These are phyloP conservation scores for Fusarium piperis DNA, from an alignment of 2,329 filamentous ascomycete genomes.

Conservation along the genomic window DNA sequence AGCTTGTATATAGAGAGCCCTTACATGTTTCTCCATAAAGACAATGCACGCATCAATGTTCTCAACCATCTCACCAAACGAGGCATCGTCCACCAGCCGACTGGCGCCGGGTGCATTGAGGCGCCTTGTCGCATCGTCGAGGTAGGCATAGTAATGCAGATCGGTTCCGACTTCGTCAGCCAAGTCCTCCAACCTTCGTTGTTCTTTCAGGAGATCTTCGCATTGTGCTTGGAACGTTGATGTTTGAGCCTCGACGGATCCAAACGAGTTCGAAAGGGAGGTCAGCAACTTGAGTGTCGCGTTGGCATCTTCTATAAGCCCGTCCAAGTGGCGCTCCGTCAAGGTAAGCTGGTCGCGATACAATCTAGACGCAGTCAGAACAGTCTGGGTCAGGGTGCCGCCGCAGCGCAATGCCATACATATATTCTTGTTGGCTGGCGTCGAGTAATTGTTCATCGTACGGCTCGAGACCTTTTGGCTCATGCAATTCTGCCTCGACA, in stretches of 20 bases:
- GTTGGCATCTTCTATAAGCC: constrained; percentile 80
- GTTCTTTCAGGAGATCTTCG: constrained; percentile 84
- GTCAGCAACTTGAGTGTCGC: constrained; percentile 80
- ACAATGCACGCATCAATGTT: constrained; percentile 90
- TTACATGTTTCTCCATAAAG: constrained; percentile 89
- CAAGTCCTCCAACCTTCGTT: constrained; percentile 79
- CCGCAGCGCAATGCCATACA: constrained; percentile 61
- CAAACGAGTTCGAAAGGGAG: constrained; percentile 85
- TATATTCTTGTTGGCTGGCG: constrained; percentile 85
- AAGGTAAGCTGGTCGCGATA: constrained; percentile 85
- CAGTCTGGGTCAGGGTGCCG: not conserved
- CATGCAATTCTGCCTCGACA: constrained; percentile 35
- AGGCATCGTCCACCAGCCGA: constrained; percentile 82
- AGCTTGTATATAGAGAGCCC: constrained; percentile 40
- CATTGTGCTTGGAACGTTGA: constrained; percentile 94
- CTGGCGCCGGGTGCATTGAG: constrained; percentile 93
- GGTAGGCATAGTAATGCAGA: constrained; percentile 92
- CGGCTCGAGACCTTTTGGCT: constrained; percentile 30
- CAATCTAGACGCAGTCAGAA: constrained; percentile 59
- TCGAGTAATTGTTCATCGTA: constrained; percentile 77
- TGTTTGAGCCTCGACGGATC: constrained; percentile 87
- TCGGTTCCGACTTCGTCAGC: constrained; percentile 89
- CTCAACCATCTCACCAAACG: constrained; percentile 87
- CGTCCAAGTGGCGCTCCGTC: constrained; percentile 83
- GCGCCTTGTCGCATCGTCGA: constrained; percentile 88